Conservation (phyloP, 2,329 filamentous ascomycete species). For the Cercospora canescens region DNA sequence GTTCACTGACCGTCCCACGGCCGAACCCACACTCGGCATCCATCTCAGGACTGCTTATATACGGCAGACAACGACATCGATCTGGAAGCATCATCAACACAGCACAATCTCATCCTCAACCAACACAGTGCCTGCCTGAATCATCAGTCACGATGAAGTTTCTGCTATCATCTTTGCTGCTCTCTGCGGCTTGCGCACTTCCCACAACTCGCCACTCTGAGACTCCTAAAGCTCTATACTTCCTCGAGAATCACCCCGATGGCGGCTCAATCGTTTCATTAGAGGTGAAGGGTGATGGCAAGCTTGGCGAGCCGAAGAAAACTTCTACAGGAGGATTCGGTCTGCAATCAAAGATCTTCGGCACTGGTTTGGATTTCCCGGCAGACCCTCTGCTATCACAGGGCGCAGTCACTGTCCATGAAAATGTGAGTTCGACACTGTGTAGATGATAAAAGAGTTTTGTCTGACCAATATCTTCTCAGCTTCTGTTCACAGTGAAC, state of each 20-base stretch:
- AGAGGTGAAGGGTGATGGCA: not conserved
- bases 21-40: not conserved
- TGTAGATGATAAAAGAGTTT: not conserved
- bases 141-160: not conserved
- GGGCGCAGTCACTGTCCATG: not conserved
- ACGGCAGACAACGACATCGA: not conserved
- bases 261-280: not conserved
- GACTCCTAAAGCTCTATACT: not conserved
- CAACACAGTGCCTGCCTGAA: not conserved
- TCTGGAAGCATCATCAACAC: not conserved
- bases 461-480: not conserved
- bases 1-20: not conserved
- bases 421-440: not conserved
- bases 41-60: not conserved
- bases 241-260: not conserved
- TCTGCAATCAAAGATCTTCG: not conserved
- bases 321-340: not conserved
- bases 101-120: not conserved
- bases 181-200: not conserved
- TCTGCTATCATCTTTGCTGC: not conserved
- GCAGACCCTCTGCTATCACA: not conserved
- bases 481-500: not conserved
- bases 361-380: not conserved
- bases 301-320: not conserved
- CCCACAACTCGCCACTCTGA: not conserved